Evolutionary conservation across 2,329 filamentous ascomycete genomes (phyloP).

Genomic region (Sclerotinia subarctica): DNA sequence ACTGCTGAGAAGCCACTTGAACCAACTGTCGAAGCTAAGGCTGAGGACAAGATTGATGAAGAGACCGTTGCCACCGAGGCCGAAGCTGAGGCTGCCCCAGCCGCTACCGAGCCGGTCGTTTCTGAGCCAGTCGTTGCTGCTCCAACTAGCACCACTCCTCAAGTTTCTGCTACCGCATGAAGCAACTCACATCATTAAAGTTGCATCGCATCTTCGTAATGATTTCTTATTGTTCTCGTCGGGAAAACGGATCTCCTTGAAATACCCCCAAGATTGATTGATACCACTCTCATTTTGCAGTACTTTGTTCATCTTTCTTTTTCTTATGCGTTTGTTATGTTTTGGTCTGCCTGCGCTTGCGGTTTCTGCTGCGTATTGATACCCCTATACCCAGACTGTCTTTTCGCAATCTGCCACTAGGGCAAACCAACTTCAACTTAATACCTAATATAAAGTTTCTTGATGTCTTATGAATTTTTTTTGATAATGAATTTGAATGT

Average conservation of each 20-base stretch:
- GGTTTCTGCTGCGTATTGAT: constrained; percentile 40
- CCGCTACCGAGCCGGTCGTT: constrained; percentile 26
- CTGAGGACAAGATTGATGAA: constrained; percentile 25
- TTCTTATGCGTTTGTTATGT: constrained; percentile 29
- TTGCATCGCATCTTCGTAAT: constrained; percentile 16
- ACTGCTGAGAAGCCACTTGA: constrained; percentile 40
- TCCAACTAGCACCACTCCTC: constrained; percentile 29
- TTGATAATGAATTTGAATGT: background rate
- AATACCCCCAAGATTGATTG: constrained; percentile 41
- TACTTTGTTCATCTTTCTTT: constrained; percentile 29
- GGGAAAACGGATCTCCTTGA: constrained; percentile 39
- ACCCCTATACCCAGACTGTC: constrained; percentile 43
- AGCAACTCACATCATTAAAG: constrained; percentile 15
- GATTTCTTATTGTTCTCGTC: constrained; percentile 33
- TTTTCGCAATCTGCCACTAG: constrained; percentile 41
- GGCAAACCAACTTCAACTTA: constrained; percentile 37
- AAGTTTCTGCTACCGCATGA: constrained; percentile 39
- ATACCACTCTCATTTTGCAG: constrained; percentile 41
- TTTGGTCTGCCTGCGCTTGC: constrained; percentile 30
- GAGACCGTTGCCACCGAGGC: constrained; percentile 36
- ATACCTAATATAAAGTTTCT: constrained; percentile 40
- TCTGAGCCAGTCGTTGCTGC: constrained; percentile 30
- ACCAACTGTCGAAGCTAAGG: constrained; percentile 32
- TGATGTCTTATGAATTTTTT: constrained; percentile 22
- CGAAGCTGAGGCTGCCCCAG: constrained; percentile 32